Evolutionary conservation across 208 protist genomes (phyloP).

Genomic region (Leishmania arabica): DNA sequence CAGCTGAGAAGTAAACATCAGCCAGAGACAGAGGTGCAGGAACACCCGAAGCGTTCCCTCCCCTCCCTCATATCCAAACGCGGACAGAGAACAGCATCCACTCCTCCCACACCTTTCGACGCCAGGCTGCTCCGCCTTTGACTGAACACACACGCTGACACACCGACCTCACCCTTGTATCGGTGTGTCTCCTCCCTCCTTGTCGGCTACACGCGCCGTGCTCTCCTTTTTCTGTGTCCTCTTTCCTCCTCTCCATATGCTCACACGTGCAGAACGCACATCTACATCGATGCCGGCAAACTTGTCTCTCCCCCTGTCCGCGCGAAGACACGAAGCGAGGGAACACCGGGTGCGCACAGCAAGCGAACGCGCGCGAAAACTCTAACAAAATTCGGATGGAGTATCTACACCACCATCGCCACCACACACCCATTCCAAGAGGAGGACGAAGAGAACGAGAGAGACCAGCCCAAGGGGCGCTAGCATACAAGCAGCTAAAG

Average conservation of each 20-base stretch:
- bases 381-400: neutral
- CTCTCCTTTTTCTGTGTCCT: neutral
- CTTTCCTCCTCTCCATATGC: neutral
- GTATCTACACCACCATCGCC: neutral
- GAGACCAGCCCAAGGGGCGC: neutral
- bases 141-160: neutral
- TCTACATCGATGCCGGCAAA: neutral
- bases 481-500: neutral
- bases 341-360: neutral
- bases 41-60: neutral
- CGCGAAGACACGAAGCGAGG: neutral
- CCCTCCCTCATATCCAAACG: neutral
- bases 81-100: neutral
- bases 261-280: neutral
- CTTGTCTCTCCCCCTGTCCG: neutral
- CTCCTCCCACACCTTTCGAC: neutral
- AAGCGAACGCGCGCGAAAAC: neutral
- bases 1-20: conserved; percentile 11
- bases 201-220: neutral
- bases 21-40: neutral
- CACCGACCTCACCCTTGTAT: neutral
- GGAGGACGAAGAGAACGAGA: neutral
- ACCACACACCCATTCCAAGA: neutral
- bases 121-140: neutral
- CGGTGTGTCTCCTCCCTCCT: neutral